Base-by-base conservation (phyloP, 2,329 filamentous ascomycete genomes). In the Alternaria rosae region DNA sequence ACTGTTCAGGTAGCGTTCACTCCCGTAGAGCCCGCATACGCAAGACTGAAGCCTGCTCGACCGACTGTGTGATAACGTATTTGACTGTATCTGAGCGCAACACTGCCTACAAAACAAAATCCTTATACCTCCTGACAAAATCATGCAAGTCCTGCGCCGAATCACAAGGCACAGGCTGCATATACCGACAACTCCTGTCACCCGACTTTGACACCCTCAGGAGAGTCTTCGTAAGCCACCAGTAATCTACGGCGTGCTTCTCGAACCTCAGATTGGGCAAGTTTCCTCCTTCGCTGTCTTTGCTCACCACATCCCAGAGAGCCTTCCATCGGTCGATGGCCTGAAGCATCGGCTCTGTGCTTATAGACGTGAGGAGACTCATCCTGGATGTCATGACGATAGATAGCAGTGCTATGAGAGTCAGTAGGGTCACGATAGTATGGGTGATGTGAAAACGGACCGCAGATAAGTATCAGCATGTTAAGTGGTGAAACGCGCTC, bases 401-500 rank as follows among this genome's bases (percentile, higher is more conserved):
- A 1, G 47, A 50, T 2, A 50, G 11, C 4, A 50, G 12, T 4
- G 47, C 47, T 50, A 4, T 23, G 8, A 13, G 9, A 21, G 17
- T 50, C 13, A 50, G 47, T 10, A 13, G 0, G 9, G 3, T 9
- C 3, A 11, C 2, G 0, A 23, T 12, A 35, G 28, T 7, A 8
- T 5, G 12, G 47, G 17, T 23, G 10, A 35, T n/a, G 7, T 6
- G 8, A 23, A 5, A 6, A 35, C 47, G 5, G 6, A 50, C 47
- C 47, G 47, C 47, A 50, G 21, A 50, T 50, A 12, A 50, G 47
- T 23, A 50, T 23, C 5, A 50, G 9, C 47, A 50, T 35, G 7
- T 23, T 8, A 23, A 17, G 30, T 11, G 47, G 12, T 11, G 47
- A 35, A 28, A 50, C 5, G 6, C 5, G 17, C 2, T 20, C 12